Conservation (phyloP, 1,284 basidiomycete genomes). For the Ganoderma lingzhi region DNA sequence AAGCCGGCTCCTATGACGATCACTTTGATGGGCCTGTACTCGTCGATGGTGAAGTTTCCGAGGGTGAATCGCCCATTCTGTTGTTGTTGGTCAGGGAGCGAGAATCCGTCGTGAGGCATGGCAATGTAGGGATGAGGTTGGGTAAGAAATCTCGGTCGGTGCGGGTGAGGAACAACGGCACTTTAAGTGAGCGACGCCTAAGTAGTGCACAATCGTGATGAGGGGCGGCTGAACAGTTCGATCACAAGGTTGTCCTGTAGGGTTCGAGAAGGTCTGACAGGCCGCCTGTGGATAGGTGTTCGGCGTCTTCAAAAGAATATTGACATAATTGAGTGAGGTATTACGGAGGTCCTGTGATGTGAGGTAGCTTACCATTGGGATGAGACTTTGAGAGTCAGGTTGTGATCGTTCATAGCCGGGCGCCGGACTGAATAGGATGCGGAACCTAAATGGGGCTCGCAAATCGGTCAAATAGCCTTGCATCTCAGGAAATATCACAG, state of each 20-base stretch:
- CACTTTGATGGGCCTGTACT: slow-evolving; percentile 57
- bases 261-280: neutral
- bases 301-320: neutral
- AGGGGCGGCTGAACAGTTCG: neutral
- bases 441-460: neutral
- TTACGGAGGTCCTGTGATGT: neutral
- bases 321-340: neutral
- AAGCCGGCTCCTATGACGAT: slow-evolving; percentile 63
- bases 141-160: neutral
- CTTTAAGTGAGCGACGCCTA: neutral
- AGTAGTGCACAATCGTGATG: neutral
- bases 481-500: too few relatives aligned
- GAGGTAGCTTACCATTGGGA: neutral
- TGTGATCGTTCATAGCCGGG: neutral
- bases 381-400: neutral
- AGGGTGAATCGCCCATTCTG: slow-evolving; percentile 6
- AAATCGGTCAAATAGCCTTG: neutral
- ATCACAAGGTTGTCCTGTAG: neutral
- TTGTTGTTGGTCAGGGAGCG: neutral
- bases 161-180: neutral
- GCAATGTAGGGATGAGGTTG: neutral
- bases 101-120: slow-evolving; percentile 5
- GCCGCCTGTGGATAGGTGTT: neutral
- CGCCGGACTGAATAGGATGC: neutral
- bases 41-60: slow-evolving; percentile 51